These are phyloP conservation scores for Gaeumannomyces tritici DNA, from an alignment of 2,329 filamentous ascomycete genomes.

Conservation along the genomic window DNA sequence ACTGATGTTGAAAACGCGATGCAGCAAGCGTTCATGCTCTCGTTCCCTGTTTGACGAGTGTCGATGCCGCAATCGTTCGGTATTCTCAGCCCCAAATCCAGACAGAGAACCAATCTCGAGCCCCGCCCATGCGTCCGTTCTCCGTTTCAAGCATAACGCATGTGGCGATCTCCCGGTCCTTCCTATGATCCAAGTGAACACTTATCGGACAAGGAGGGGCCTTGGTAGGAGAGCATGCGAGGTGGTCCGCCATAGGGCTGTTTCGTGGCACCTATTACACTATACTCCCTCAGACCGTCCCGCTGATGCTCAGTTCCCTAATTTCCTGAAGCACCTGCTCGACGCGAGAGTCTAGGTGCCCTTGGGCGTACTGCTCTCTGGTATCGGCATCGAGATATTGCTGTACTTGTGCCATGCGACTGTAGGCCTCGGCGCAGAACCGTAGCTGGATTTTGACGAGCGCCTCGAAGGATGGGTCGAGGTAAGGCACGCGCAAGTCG, in stretches of 20 bases:
- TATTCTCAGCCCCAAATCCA: background rate
- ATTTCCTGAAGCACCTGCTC: slow-evolving; percentile 97
- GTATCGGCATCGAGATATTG: slow-evolving; percentile 96
- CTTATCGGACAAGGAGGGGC: background rate
- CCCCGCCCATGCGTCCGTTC: background rate
- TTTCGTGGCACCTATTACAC: background rate
- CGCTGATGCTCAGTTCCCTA: slow-evolving; percentile 85
- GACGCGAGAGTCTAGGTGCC: slow-evolving; percentile 81
- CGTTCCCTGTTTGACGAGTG: too few relatives aligned
- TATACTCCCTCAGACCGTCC: slow-evolving; percentile 40
- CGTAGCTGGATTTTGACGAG: slow-evolving; percentile 96
- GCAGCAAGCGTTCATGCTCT: too few relatives aligned
- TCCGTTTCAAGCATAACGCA: background rate
- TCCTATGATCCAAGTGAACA: background rate
- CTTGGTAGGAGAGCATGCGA: too few relatives aligned
- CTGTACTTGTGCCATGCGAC: slow-evolving; percentile 96
- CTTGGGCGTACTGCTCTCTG: slow-evolving; percentile 89
- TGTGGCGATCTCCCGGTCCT: too few relatives aligned
- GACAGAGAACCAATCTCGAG: background rate
- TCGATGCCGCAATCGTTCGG: background rate
- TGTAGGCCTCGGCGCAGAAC: slow-evolving; percentile 97
- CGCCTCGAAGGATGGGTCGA: slow-evolving; percentile 94
- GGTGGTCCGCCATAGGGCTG: too few relatives aligned
- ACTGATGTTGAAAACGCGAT: background rate
- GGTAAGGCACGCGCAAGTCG: slow-evolving; percentile 90